Base-by-base conservation (phyloP, 345 rosid species). In the Heritiera littoralis region DNA sequence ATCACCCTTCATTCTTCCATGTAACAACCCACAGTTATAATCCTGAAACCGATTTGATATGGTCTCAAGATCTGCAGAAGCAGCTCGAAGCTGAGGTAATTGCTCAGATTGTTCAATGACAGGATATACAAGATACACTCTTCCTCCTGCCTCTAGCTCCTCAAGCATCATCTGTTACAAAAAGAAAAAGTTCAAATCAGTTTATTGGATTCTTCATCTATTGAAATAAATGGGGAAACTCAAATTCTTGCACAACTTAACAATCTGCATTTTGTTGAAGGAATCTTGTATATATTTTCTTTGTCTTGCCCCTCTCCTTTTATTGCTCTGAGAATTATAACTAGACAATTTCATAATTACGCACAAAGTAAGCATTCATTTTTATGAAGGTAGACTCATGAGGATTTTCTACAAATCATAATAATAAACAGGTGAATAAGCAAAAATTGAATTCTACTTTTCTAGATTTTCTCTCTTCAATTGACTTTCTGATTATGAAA, bases 21-120 rank as follows among this genome's bases (percentile, higher is more conserved):
- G 99, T 55, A 94, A 78, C 79, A 94, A 78, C n/a, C 99, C 99
- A 68, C 98, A 95, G 55, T 78, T 88, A 82, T 90, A 95, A 73
- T 82, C 82, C 49, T 78, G 86, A 67, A 95, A 92, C 76, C 82
- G 82, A 15, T 80, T 49, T 40, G 98, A 87, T 72, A 95, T 88
- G 72, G 77, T 66, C 84, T 88, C 93, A 51, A 93, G 84, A 61
- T 92, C 99, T 9, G 94, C 89, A 78, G 97, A 76, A 80, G 97
- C 97, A 80, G 98, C 99, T 79, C 90, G 94, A 76, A 95, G 97
- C 86, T 90, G 97, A 67, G 75, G 99, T 74, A 96, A 87, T 82
- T 93, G 97, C 86, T 94, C 97, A 43, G 99, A 95, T 77, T 91
- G 99, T 63, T 93, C 94, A 75, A 95, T 93, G 74, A 51, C 60